Evolutionary conservation across 2,329 filamentous ascomycete genomes (phyloP).

Genomic region (Fusarium temperatum): DNA sequence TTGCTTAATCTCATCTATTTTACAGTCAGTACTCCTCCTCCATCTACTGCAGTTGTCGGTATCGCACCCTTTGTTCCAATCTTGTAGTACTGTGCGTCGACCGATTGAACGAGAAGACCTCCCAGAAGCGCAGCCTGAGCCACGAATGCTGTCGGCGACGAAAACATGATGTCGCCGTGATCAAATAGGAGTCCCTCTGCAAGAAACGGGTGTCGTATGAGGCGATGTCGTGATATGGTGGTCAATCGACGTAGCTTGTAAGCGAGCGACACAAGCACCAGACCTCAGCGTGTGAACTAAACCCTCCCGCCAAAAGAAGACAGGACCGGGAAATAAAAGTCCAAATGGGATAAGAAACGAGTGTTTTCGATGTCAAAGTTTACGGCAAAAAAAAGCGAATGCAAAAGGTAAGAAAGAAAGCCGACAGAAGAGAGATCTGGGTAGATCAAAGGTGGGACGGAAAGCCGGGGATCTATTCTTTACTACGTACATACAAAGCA

Average conservation of each 20-base stretch:
- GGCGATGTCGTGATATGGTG: neutral
- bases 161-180: neutral
- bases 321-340: neutral
- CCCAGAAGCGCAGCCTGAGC: slow-evolving; percentile 26
- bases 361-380: slow-evolving; percentile 1
- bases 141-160: slow-evolving; percentile 6
- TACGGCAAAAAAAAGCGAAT: slow-evolving; percentile 3
- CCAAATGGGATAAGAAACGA: slow-evolving; percentile 10
- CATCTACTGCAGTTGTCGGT: neutral
- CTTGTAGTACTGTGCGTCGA: slow-evolving; percentile 41
- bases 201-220: neutral
- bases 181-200: neutral
- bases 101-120: slow-evolving; percentile 24
- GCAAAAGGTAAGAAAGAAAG: neutral
- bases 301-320: neutral
- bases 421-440: slow-evolving; percentile 8
- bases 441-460: slow-evolving; percentile 25
- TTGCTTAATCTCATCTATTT: slow-evolving; percentile 55
- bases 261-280: slow-evolving; percentile 33
- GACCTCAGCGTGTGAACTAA: neutral
- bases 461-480: slow-evolving; percentile 16
- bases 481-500: neutral
- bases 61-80: slow-evolving; percentile 45
- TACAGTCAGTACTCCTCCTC: neutral
- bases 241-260: neutral